Evolutionary conservation across 2,329 filamentous ascomycete genomes (phyloP).

Genomic region (Colletotrichum cereale): DNA sequence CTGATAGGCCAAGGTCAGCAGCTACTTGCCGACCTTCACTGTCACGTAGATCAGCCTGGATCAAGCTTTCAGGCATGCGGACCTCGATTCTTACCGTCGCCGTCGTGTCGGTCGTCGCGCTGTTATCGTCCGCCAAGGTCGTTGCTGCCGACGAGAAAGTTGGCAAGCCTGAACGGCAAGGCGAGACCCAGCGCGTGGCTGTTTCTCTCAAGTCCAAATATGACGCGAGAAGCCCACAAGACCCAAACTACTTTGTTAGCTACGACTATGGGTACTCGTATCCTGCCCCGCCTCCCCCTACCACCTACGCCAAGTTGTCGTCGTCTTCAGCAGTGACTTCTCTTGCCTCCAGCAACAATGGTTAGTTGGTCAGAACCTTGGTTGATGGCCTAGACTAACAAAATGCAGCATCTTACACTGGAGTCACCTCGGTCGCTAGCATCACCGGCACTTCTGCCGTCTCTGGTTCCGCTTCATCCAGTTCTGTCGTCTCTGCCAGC

Average conservation of each 20-base stretch:
- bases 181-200: neutral
- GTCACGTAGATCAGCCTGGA: neutral
- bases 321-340: conserved; percentile 6
- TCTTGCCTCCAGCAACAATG: neutral
- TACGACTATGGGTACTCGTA: conserved; percentile 38
- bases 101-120: conserved; percentile 49
- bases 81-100: conserved; percentile 47
- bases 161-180: neutral
- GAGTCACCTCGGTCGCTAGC: conserved; percentile 1
- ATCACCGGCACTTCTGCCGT: neutral
- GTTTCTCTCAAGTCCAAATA: neutral
- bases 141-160: conserved; percentile 3
- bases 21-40: neutral
- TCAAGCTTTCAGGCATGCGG: conserved; percentile 50
- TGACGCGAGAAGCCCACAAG: conserved; percentile 1
- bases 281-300: conserved; percentile 13
- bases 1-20: neutral
- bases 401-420: neutral
- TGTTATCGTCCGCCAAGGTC: conserved; percentile 45
- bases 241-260: conserved; percentile 13
- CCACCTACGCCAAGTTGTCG: conserved; percentile 28
- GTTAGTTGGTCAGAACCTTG: neutral
- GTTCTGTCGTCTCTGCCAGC: neutral
- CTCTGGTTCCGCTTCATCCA: neutral
- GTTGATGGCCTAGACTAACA: neutral